Percentiles rank a stretch among this genome's conserved stretches.
Evolutionary conservation across 352 stramenopile species (phyloP).

Genomic region (Phytophthora palmivora): DNA sequence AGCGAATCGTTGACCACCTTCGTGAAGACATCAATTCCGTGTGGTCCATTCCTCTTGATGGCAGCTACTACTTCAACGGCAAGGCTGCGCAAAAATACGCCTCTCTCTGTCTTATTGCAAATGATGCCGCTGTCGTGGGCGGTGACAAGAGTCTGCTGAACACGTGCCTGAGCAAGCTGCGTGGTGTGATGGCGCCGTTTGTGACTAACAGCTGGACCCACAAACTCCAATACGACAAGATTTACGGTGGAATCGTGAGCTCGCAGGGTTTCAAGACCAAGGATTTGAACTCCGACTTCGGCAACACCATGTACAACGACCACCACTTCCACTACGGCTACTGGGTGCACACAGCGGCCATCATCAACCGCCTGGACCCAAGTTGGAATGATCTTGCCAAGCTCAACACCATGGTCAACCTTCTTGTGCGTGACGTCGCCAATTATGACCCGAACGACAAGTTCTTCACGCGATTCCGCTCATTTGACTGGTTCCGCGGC

Average conservation of each 20-base stretch:
- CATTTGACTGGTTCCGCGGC: slow-evolving; percentile 73
- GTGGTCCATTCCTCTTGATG: slow-evolving; percentile 56
- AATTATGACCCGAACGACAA: slow-evolving; percentile 48
- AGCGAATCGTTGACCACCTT: slow-evolving; percentile 53
- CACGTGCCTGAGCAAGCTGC: slow-evolving; percentile 50
- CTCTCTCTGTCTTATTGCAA: slow-evolving; percentile 65
- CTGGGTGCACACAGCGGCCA: slow-evolving; percentile 60
- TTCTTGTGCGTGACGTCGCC: slow-evolving; percentile 68
- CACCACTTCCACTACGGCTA: slow-evolving; percentile 86
- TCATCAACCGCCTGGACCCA: slow-evolving; percentile 53
- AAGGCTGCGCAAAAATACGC: slow-evolving; percentile 70
- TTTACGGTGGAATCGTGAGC: slow-evolving; percentile 67
- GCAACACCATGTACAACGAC: slow-evolving; percentile 81
- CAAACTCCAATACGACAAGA: slow-evolving; percentile 60
- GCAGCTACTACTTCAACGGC: slow-evolving; percentile 77
- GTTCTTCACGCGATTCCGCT: slow-evolving; percentile 63
- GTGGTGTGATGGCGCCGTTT: slow-evolving; percentile 51
- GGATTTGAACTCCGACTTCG: slow-evolving; percentile 72
- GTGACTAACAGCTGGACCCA: slow-evolving; percentile 54
- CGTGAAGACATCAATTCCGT: slow-evolving; percentile 45
- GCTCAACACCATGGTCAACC: slow-evolving; percentile 47
- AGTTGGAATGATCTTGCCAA: slow-evolving; percentile 45
- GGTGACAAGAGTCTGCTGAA: slow-evolving; percentile 46
- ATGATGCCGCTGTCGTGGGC: slow-evolving; percentile 48
- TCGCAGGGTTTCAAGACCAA: slow-evolving; percentile 57